Conservation (phyloP, 768 basidiomycete species). For the Dacryopinax primogenitus region DNA sequence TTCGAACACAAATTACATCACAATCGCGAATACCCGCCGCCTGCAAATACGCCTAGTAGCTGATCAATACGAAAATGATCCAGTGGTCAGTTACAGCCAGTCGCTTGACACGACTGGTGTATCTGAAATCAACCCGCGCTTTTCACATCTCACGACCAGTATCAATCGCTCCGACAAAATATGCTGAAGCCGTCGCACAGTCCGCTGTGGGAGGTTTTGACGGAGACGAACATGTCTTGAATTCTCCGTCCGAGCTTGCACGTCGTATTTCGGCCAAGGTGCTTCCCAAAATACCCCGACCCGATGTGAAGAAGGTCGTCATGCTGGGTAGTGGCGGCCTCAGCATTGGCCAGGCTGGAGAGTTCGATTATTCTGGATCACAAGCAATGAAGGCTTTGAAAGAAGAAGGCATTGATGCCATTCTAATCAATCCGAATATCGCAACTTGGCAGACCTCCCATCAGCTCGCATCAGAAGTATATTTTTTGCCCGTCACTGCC, state of each 20-base stretch:
- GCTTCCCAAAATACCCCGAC: conserved; percentile 77
- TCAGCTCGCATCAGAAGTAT: conserved; percentile 89
- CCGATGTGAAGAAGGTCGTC: conserved; percentile 86
- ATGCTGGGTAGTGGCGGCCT: conserved; percentile 95
- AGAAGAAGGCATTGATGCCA: conserved; percentile 86
- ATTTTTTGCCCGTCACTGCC: conserved; percentile 89
- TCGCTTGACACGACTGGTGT: neutral
- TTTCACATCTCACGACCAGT: conserved; percentile 5
- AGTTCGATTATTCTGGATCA: conserved; percentile 98
- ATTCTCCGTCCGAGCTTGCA: conserved; percentile 88
- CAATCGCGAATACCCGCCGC: neutral
- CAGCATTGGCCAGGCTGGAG: conserved; percentile 95
- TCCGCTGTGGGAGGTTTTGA: conserved; percentile 19
- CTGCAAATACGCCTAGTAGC: neutral
- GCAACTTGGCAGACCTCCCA: conserved; percentile 99
- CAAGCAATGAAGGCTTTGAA: conserved; percentile 96
- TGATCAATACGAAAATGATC: neutral
- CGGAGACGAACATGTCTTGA: conserved; percentile 35
- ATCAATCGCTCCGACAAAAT: neutral
- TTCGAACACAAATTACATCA: neutral
- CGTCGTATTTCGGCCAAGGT: conserved; percentile 88
- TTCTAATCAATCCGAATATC: conserved; percentile 97
- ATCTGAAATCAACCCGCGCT: neutral
- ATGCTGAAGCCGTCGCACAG: conserved; percentile 13
- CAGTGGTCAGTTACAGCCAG: neutral